These are phyloP conservation scores for Apiospora kogelbergensis DNA, from an alignment of 2,329 filamentous ascomycete genomes.

Conservation along the genomic window DNA sequence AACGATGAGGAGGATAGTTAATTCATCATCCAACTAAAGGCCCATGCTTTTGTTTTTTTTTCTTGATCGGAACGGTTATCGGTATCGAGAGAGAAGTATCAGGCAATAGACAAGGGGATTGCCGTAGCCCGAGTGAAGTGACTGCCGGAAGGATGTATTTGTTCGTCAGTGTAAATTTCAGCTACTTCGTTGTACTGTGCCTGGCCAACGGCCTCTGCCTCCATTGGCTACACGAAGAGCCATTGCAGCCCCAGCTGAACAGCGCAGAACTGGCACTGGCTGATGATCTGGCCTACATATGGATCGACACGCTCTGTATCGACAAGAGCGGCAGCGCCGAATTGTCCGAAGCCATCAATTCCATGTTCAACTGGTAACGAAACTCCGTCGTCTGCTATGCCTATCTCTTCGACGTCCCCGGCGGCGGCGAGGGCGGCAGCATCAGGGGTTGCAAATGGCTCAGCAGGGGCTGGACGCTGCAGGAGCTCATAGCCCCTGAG, in stretches of 20 bases:
- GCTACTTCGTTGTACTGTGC: not conserved
- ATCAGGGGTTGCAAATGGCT: slow-evolving; percentile 11
- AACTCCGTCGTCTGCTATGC: slow-evolving; percentile 22
- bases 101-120: too few relatives aligned
- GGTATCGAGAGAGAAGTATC: too few relatives aligned
- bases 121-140: too few relatives aligned
- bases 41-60: too few relatives aligned
- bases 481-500: slow-evolving; percentile 21
- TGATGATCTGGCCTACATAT: not conserved
- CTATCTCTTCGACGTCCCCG: slow-evolving; percentile 21
- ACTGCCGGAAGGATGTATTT: too few relatives aligned
- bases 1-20: too few relatives aligned
- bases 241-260: too few relatives aligned
- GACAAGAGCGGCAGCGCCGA: slow-evolving; percentile 28
- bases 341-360: slow-evolving; percentile 25
- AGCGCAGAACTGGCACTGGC: not conserved
- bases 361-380: slow-evolving; percentile 27
- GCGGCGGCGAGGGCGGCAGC: not conserved
- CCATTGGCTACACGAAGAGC: not conserved
- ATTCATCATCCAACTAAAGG: too few relatives aligned
- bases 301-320: slow-evolving; percentile 23
- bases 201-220: too few relatives aligned
- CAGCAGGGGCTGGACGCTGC: slow-evolving; percentile 22
- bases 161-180: too few relatives aligned
- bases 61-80: too few relatives aligned